Percentiles rank a stretch among this genome's conserved stretches.
Evolutionary conservation across 2,329 filamentous ascomycete species (phyloP).

Genomic region (Cryphonectria naterciae): DNA sequence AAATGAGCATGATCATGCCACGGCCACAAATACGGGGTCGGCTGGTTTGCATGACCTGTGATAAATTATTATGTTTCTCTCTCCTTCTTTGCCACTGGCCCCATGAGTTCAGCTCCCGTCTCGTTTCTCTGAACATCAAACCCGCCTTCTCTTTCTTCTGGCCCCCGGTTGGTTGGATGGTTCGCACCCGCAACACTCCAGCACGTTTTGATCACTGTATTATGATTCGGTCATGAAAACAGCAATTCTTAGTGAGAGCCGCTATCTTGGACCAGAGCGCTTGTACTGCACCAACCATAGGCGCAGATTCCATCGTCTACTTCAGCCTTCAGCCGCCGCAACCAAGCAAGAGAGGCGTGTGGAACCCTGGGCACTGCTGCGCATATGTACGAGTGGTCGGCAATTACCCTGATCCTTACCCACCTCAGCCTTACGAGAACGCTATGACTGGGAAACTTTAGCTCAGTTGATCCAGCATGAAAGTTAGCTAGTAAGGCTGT

Average conservation of each 20-base stretch:
- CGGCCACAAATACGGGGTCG: conserved; percentile 3
- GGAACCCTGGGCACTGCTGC: neutral
- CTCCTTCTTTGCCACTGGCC: conserved; percentile 11
- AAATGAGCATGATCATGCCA: neutral
- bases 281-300: neutral
- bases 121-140: neutral
- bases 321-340: neutral
- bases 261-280: neutral
- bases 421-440: conserved; percentile 7
- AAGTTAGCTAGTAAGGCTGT: neutral
- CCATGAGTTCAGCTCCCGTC: conserved; percentile 1
- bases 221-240: neutral
- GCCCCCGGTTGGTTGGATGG: neutral
- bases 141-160: conserved; percentile 6
- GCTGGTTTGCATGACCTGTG: neutral
- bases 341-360: neutral
- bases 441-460: neutral
- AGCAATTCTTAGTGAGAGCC: neutral
- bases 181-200: neutral
- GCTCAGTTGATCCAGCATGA: neutral
- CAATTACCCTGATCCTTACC: neutral
- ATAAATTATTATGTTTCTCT: neutral
- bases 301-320: neutral
- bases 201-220: neutral
- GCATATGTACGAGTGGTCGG: neutral